Evolutionary conservation across 441 rosid species (phyloP), one percentile per base, ranked within the genome.

Genomic region (Erodium texanum): DNA sequence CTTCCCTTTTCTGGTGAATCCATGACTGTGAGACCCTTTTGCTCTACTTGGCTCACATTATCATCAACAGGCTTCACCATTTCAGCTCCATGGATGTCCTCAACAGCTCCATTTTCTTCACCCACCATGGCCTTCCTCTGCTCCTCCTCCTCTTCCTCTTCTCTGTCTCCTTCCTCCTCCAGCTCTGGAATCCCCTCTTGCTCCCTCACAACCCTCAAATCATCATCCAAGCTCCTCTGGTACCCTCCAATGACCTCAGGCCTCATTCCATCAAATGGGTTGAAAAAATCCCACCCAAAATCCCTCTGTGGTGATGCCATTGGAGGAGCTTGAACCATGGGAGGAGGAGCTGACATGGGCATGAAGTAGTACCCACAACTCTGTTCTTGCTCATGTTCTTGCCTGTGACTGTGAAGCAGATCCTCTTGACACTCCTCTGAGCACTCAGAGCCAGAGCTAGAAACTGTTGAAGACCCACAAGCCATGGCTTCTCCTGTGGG

Each of bases 1-100:
- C 92, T 85, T 50, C 89, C 88, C 27, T 38, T 73, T 69, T 80
- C 89, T 8, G 87, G 89, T 50, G 68, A 62, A 43, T 79, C 89
- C 63, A 83, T 77, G 18, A 82, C 85, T 3, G 81, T 71, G 2
- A 83, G 81, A 24, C 88, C 85, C 62, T 82, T 82, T 45, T 70
- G 84, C 71, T 84, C 84, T 62, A 70, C 79, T 58, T 76, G 82
- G 69, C 74, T 71, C 56, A 58, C 78, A 72, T 75, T 74, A 22
- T 32, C 77, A 24, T 74, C 80, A 36, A 24, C 82, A 11, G 71
- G 75, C 70, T 80, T 79, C 67, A 75, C 73, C 67, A 71, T 15
- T 24, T 73, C 79, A 71, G 3, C 75, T 63, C 66, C 81, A 54
- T 62, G 71, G 24, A 52, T 76, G 72, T 23, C 24, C 43, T 11